Conservation (phyloP, 306 rosid species). For the Glycine tomentella region DNA sequence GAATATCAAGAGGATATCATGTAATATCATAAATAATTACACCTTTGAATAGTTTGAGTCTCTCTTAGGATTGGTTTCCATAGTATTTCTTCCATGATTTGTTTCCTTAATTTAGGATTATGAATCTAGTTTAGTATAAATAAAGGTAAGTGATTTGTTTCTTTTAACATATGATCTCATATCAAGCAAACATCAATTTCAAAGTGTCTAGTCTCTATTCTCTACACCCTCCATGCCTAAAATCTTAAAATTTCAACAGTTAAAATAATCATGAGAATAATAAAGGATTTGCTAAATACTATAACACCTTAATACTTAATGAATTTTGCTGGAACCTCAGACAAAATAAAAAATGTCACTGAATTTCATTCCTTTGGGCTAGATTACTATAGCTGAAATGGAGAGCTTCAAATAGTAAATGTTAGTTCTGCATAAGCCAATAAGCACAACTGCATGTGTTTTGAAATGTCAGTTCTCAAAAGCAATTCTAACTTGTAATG, state of each 20-base stretch:
- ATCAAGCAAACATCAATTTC: background rate
- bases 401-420: slow-evolving; percentile 4
- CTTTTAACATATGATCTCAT: background rate
- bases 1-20: background rate
- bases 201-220: background rate
- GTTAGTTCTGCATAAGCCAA: background rate
- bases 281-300: background rate
- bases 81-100: background rate
- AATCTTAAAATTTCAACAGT: background rate
- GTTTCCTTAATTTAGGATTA: background rate
- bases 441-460: slow-evolving; percentile 17
- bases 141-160: background rate
- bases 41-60: background rate
- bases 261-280: background rate
- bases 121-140: background rate
- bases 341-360: background rate
- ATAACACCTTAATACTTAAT: background rate
- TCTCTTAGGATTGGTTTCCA: slow-evolving; percentile 4
- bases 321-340: slow-evolving; percentile 16
- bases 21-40: slow-evolving; percentile 5
- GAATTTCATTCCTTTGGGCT: background rate
- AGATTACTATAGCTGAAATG: background rate
- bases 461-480: slow-evolving; percentile 35
- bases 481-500: slow-evolving; percentile 3
- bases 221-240: background rate